These are phyloP conservation scores for Lachancea sp. DNA, from an alignment of 805 yeast species.

Conservation along the genomic window DNA sequence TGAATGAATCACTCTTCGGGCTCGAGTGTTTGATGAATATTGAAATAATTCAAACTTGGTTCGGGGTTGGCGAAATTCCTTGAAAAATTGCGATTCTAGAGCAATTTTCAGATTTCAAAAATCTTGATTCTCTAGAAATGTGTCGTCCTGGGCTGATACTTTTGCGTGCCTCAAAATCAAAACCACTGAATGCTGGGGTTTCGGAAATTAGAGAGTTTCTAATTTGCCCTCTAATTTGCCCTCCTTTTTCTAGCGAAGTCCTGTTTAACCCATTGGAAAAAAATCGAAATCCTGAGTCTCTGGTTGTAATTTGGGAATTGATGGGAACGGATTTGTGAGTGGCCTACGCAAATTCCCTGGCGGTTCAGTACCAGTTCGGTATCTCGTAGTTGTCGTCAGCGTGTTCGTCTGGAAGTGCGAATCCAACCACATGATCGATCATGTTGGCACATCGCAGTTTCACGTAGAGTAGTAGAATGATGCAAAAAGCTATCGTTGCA, in stretches of 20 bases:
- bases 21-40: neutral
- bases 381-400: slow-evolving; percentile 8
- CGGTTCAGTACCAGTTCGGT: slow-evolving; percentile 17
- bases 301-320: neutral
- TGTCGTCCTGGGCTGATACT: no score
- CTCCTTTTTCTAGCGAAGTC: no score
- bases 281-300: neutral
- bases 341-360: no score
- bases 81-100: neutral
- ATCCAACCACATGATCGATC: slow-evolving; percentile 5
- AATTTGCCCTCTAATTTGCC: no score
- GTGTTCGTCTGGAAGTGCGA: slow-evolving; percentile 1
- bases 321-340: no score
- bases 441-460: slow-evolving; percentile 8
- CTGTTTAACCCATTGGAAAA: no score
- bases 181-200: no score
- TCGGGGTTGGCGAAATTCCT: neutral
- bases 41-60: no score
- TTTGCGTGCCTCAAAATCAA: no score
- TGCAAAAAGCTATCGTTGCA: slow-evolving; percentile 11
- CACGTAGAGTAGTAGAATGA: slow-evolving; percentile 12
- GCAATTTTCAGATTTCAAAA: neutral
- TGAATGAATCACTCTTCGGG: neutral
- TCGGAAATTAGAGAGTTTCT: no score
- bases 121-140: neutral